Percentiles rank a stretch among this genome's conserved stretches.
These are phyloP conservation scores for Leccinum obscurum DNA, from an alignment of 768 basidiomycete genomes.

Conservation along the genomic window DNA sequence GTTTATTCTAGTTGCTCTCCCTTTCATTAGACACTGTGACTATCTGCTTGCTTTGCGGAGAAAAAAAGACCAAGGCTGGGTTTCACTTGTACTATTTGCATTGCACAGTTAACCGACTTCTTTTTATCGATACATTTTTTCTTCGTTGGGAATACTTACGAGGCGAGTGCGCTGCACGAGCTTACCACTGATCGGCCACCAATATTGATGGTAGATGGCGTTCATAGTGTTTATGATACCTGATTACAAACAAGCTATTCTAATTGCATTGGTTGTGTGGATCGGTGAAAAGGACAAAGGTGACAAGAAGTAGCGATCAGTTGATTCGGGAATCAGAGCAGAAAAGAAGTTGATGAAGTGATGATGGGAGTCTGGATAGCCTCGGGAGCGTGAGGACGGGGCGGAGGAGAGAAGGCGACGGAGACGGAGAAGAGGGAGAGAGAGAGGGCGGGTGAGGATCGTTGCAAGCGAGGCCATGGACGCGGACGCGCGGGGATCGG, in stretches of 20 bases:
- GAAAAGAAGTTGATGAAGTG: conserved; percentile 20
- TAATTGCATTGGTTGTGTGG: conserved; percentile 21
- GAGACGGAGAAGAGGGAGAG: conserved; percentile 17
- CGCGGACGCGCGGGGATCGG: conserved; percentile 19
- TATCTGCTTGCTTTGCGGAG: conserved; percentile 24
- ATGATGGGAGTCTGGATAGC: conserved; percentile 7
- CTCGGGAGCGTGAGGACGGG: conserved; percentile 17
- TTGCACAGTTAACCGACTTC: conserved; percentile 25
- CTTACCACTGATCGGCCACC: conserved; percentile 22
- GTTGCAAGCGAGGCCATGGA: not conserved
- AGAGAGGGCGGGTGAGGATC: conserved; percentile 9
- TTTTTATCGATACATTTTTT: conserved; percentile 17
- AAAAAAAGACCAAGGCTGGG: conserved; percentile 11
- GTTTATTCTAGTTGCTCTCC: conserved; percentile 4
- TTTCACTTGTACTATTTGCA: conserved; percentile 38
- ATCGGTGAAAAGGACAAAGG: conserved; percentile 2
- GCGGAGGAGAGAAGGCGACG: conserved; percentile 11
- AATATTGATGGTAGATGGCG: conserved; percentile 14
- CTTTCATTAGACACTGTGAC: conserved; percentile 21
- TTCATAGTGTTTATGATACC: conserved; percentile 34
- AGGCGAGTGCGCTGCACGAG: conserved; percentile 18
- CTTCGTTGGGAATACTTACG: conserved; percentile 26
- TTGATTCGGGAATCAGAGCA: conserved; percentile 17
- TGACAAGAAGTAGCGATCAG: conserved; percentile 15
- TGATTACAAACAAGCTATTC: conserved; percentile 31